These are phyloP conservation scores for Gastrolobium villosum DNA, from an alignment of 306 rosid genomes.

Conservation along the genomic window DNA sequence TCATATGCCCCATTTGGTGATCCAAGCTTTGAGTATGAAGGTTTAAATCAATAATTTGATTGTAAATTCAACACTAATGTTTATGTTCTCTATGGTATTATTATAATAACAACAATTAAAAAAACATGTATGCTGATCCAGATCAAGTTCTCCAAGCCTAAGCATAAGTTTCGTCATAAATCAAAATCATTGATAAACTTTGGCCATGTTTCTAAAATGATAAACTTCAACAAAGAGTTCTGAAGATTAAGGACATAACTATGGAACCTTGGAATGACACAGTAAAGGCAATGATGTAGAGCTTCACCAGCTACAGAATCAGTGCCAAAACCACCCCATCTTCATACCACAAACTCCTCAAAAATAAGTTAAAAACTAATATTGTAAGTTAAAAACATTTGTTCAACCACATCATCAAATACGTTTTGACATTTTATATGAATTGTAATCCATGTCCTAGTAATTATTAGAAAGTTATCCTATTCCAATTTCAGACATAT, in stretches of 20 bases:
- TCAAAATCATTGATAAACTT: constrained; percentile 11
- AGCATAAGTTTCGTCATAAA: constrained; percentile 15
- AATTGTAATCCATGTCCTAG: too few species aligned
- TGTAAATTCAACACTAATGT: constrained; percentile 22
- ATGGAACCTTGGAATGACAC: constrained; percentile 69
- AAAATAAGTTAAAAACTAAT: constrained; percentile 40
- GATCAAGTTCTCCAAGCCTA: constrained; percentile 40
- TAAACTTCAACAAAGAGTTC: constrained; percentile 24
- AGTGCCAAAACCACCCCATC: constrained; percentile 67
- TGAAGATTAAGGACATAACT: constrained; percentile 59
- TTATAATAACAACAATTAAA: not conserved
- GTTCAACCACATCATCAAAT: too few species aligned
- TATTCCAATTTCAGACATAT: too few species aligned
- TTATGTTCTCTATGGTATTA: constrained; percentile 24
- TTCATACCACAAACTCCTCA: constrained; percentile 58
- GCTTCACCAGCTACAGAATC: constrained; percentile 62
- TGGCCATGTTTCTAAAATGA: not conserved
- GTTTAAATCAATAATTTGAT: constrained; percentile 8
- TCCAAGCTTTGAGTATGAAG: constrained; percentile 23
- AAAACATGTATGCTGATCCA: constrained; percentile 30
- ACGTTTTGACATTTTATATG: too few species aligned
- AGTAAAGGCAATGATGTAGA: constrained; percentile 64
- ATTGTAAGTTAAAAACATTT: constrained; percentile 55
- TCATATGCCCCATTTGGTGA: constrained; percentile 40
- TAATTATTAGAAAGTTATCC: too few species aligned